phyloP scores from a whole-genome alignment of 2,329 filamentous ascomycete genomes.

The Malbranchea cinnamomea region DNA sequence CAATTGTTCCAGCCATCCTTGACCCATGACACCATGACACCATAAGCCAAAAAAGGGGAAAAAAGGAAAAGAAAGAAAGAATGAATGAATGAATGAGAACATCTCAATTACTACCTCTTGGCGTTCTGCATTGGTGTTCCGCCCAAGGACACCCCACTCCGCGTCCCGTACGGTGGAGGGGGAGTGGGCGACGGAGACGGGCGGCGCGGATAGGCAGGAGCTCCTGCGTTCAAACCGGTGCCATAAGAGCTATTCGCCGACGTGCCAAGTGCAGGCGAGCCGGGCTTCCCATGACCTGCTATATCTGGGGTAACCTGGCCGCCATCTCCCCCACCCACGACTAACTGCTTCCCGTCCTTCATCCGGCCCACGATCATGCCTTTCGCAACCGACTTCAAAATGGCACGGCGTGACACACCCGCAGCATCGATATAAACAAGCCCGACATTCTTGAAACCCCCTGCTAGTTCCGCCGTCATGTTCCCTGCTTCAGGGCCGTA shows the following conservation, averaged over 20 bases:
- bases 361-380: constrained; percentile 55
- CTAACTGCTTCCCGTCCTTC: constrained; percentile 33
- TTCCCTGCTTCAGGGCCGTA: constrained; percentile 77
- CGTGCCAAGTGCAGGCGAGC: constrained; percentile 11
- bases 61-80: constrained; percentile 2
- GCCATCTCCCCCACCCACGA: constrained; percentile 33
- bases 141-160: constrained; percentile 20
- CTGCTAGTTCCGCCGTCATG: constrained; percentile 59
- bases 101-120: constrained; percentile 15
- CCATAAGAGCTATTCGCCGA: not conserved
- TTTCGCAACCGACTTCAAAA: constrained; percentile 90
- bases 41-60: not conserved
- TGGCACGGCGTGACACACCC: constrained; percentile 73
- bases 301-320: constrained; percentile 19
- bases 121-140: constrained; percentile 18
- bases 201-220: constrained; percentile 10
- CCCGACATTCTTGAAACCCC: constrained; percentile 89
- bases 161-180: constrained; percentile 26
- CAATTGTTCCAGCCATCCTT: too few relatives aligned
- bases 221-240: too few relatives aligned
- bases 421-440: constrained; percentile 95
- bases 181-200: constrained; percentile 23
- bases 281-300: constrained; percentile 5
- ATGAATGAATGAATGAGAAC: not conserved
- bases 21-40: too few relatives aligned